Base-by-base conservation (phyloP, 1,284 basidiomycete species). In the Nidula niveotomentosa region DNA sequence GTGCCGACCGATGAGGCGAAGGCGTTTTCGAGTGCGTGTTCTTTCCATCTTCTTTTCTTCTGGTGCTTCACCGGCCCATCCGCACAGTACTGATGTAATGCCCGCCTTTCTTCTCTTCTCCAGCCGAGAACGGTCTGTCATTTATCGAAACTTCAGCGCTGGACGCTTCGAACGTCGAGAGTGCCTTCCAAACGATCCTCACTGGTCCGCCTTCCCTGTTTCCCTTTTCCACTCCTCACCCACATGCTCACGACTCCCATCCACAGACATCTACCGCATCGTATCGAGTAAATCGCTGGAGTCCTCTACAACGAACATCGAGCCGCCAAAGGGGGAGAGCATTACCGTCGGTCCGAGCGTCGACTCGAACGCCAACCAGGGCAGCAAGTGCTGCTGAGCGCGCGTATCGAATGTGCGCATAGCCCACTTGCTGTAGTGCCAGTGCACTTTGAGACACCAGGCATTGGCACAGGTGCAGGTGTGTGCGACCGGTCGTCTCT, bases 81-180 rank as follows among this genome's bases (percentile, higher is more conserved):
- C 23, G 23, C 35, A 35, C 35, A 41, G 56, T 6, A 35, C 37
- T 41, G 33, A 45, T 35, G 8, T 30, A 5, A 18, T n/a, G 34
- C 9, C 47, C 7, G 37, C n/a, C 51, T 56, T 33, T 58, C 23
- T 33, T 56, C 18, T 4, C 6, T 35, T 17, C 44, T 34, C 30
- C 60, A 83, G 81, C 78, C 59, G 81, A 83, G 65, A 96, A 98
- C 71, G 88, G 88, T 47, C 76, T 98, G 60, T 94, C 91, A 55
- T 96, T 96, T 82, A 98, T 99, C 65, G 96, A 99, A 81, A 99
- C 96, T 58, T 99, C 97, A 65, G 96, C 97, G 72, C 88, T 99
- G 83, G 96, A 99, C 84, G 94, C 96, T 63, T 95, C 93, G 53
- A 98, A 98, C 76, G 97, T 99, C 73, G 96, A 98, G 76, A 76